Base-by-base conservation (phyloP, 345 rosid genomes). In the Moringa oleifera region DNA sequence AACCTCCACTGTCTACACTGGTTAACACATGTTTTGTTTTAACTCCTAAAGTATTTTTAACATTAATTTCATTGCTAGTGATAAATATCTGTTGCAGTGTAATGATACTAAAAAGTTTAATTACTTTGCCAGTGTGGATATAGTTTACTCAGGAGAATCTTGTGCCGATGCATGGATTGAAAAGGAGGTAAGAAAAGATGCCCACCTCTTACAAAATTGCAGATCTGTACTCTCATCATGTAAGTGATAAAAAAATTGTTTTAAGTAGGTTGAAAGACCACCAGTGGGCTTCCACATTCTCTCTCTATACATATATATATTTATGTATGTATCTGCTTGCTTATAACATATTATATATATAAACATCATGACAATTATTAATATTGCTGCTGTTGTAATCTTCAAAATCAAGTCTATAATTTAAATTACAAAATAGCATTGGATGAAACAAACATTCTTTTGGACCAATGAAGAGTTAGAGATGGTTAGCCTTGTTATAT, bases 121-220 rank as follows among this genome's bases (percentile, higher is more conserved):
- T 61, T 68, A 62, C 63, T 21, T 56, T 73, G 85, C 81, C 90
- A 93, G 98, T 17, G 76, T 93, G 51, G 98, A 90, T 67, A 56
- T 93, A 49, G 71, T 93, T 55, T 93, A 55, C 82, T 77, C 97
- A 0, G 91, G 86, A 55, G 96, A 93, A 72, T 69, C 94, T 23
- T 81, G 90, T 62, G 98, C 98, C 53, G 98, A 93, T 66, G 68
- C 94, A 51, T 93, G 97, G 98, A 93, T 90, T 65, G 98, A 90
- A 72, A 90, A 77, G 59, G 97, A 93, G 94, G 98, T 78, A 71
- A 61, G 65, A 45, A 62, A 46, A 46, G 41, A 60, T 59, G 51
- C 52, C 49, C 17, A 41, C 53, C 37, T 64, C 36, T 51, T 57
- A 57, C 23, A 36, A 0, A 23, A 19, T 11, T 23, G 20, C 24